These are phyloP conservation scores for Scutellaria barbata DNA, from an alignment of 257 asterid species.

Conservation along the genomic window DNA sequence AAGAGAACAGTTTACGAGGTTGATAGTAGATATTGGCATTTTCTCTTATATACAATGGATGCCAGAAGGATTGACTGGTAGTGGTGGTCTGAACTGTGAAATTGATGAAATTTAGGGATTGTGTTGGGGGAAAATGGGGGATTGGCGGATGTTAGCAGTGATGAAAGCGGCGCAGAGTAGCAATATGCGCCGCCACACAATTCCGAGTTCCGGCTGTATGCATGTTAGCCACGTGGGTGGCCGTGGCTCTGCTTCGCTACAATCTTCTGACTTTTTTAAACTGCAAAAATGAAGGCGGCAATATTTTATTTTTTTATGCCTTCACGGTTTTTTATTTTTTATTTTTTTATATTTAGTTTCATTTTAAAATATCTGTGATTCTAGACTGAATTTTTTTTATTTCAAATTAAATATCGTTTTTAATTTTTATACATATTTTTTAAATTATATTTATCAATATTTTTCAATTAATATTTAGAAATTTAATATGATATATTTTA, in stretches of 20 bases:
- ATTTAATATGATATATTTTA: too few species aligned
- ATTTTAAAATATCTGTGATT: too few species aligned
- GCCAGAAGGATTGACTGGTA: neutral
- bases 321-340: too few species aligned
- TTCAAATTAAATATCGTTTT: too few species aligned
- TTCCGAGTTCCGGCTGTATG: neutral
- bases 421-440: too few species aligned
- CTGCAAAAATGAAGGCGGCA: too few species aligned
- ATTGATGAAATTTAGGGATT: constrained; percentile 1
- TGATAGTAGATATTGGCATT: constrained; percentile 27
- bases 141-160: constrained; percentile 15
- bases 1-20: constrained; percentile 32
- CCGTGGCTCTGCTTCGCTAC: too few species aligned
- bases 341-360: too few species aligned
- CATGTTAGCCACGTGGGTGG: constrained; percentile 14
- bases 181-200: neutral
- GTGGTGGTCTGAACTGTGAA: neutral
- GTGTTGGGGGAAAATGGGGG: neutral
- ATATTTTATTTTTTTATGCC: too few species aligned
- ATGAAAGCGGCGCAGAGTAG: constrained; percentile 7
- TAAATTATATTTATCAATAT: too few species aligned
- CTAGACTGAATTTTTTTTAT: too few species aligned
- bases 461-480: too few species aligned
- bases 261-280: neutral
- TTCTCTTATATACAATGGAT: neutral